Percentiles rank a stretch among this genome's conserved stretches.
These are phyloP conservation scores for Pedinophyceae sp. DNA, from an alignment of 139 green algal species.

Conservation along the genomic window DNA sequence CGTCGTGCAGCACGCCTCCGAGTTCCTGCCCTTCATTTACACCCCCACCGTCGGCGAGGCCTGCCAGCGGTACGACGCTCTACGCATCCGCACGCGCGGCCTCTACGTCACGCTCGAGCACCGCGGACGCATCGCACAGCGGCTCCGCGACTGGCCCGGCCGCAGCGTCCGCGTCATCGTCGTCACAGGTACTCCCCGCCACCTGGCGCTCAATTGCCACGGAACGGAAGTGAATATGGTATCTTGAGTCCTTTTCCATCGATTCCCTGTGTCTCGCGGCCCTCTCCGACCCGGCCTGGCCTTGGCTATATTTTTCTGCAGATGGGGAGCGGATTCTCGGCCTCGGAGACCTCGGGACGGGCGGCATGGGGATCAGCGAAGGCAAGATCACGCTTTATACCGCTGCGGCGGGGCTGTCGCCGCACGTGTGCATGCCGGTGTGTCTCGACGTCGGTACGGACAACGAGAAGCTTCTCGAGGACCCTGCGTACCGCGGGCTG, in stretches of 20 bases:
- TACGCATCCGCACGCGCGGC: constrained; percentile 22
- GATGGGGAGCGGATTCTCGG: constrained; percentile 65
- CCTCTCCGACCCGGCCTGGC: no score
- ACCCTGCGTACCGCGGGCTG: constrained; percentile 53
- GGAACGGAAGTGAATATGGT: no score
- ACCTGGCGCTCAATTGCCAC: no score
- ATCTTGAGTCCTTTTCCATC: no score
- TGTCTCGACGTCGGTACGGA: constrained; percentile 80
- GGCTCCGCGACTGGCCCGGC: constrained; percentile 10
- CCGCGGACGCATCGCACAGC: constrained; percentile 16
- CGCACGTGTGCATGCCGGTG: constrained; percentile 53
- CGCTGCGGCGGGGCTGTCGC: constrained; percentile 20
- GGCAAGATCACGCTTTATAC: constrained; percentile 5
- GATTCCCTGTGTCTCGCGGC: no score
- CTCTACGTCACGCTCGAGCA: constrained; percentile 38
- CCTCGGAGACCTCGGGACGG: constrained; percentile 58
- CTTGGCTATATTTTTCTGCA: no score
- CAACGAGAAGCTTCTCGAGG: constrained; percentile 49
- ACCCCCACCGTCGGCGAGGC: constrained; percentile 88
- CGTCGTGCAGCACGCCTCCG: constrained; percentile 40
- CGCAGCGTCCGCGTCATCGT: constrained; percentile 19
- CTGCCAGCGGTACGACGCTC: constrained; percentile 54
- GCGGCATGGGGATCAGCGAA: constrained; percentile 37
- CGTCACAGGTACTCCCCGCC: no score
- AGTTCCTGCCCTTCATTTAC: constrained; percentile 74